Evolutionary conservation across 106 monocot genomes (phyloP), one percentile per base, ranked within the genome.

Genomic region (Dioscorea zingiberensis): DNA sequence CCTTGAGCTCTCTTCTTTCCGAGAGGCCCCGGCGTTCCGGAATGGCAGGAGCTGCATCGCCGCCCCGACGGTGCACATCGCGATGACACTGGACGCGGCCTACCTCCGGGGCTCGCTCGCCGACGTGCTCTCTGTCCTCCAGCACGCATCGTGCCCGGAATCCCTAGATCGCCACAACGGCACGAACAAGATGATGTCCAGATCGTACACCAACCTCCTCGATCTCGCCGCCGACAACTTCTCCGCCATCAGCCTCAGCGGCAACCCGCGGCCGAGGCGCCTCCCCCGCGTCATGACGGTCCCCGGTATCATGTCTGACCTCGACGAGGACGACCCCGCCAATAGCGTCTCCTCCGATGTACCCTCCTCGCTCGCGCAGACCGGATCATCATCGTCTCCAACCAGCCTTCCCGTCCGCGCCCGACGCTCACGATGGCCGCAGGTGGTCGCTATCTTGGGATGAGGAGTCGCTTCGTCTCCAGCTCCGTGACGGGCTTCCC

Each of bases 401-500:
- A 76, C 63, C 69, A 69, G 21, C n/a, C 75, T 76, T 2, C 75
- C 75, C 4, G 38, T 76, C 21, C 22, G 28, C 2, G 75, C 54
- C 1, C 75, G 46, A 13, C 74, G 67, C 6, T 29, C 68, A n/a
- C 6, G 54, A 62, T 44, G 62, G 54, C 22, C 0, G 44, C 18
- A 27, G 74, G 24, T 76, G 75, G 75, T 29, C 30, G 10, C 62
- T 76, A 23, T 62, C 69, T n/a, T 76, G 75, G 75, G 74, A 75
- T 13, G 60, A 75, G 16, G 90, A 87, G 30, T 90, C 94, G 19
- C 90, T 94, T 9, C 84, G 90, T 15, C 84, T 90, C 12, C 90
- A 94, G 73, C 84, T 94, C 54, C 87, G 87, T 68, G 90, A 94
- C 47, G 94, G 94, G 7, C 65, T 94, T 7, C 87, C 94, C 0